Conservation (phyloP, 495 filamentous ascomycete species). For the Penicillium lividum region DNA sequence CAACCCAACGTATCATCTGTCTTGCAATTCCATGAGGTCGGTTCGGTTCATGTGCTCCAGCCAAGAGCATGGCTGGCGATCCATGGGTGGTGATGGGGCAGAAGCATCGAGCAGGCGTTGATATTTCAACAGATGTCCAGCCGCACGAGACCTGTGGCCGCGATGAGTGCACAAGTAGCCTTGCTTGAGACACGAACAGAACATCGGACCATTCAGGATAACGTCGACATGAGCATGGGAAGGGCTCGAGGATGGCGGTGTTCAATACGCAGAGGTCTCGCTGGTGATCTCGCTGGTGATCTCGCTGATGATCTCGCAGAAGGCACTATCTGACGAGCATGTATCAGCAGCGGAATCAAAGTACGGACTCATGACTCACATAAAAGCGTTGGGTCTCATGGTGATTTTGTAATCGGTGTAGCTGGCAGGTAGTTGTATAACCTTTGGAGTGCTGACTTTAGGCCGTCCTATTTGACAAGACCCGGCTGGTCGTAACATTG, state of each 20-base stretch:
- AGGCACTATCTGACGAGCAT: background rate
- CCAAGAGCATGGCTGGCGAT: background rate
- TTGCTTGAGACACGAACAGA: conserved; percentile 2
- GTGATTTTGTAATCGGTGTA: too few species aligned
- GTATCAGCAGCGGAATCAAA: background rate
- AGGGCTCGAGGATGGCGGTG: background rate
- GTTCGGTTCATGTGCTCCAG: background rate
- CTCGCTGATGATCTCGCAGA: background rate
- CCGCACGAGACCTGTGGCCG: background rate
- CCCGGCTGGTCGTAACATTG: background rate
- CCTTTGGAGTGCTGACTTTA: conserved; percentile 1
- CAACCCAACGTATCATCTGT: background rate
- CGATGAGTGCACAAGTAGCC: conserved; percentile 5
- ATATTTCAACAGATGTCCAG: conserved; percentile 1
- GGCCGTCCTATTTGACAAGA: background rate
- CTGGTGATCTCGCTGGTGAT: background rate
- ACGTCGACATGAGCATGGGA: background rate
- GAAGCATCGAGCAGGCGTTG: background rate
- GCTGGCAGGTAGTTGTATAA: background rate
- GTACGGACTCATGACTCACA: conserved; percentile 1
- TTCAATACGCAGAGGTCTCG: background rate
- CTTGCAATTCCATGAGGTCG: background rate
- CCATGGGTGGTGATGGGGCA: background rate
- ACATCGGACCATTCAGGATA: conserved; percentile 4
- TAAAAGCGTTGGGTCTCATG: background rate